These are phyloP conservation scores for Solanum corneliomulleri DNA, from an alignment of 257 asterid genomes.

Conservation along the genomic window DNA sequence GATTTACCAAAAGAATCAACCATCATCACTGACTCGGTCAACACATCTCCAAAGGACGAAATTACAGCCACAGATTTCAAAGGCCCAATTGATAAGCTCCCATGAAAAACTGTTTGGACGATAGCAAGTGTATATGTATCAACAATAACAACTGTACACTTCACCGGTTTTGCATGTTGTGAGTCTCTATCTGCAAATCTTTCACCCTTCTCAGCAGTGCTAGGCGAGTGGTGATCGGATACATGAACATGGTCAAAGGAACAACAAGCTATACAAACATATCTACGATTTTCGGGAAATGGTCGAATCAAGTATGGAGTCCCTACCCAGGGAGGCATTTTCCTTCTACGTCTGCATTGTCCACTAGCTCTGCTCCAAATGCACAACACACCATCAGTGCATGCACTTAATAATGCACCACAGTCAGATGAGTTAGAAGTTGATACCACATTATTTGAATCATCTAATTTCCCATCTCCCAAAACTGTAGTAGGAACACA, in stretches of 20 bases:
- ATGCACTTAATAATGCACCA: constrained; percentile 70
- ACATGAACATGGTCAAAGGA: constrained; percentile 16
- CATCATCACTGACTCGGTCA: constrained; percentile 56
- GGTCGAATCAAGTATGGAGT: constrained; percentile 55
- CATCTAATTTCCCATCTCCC: constrained; percentile 28
- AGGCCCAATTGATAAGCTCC: constrained; percentile 57
- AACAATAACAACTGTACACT: constrained; percentile 53
- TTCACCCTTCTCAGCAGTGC: constrained; percentile 15
- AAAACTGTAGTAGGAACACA: constrained; percentile 64
- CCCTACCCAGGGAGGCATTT: constrained; percentile 96
- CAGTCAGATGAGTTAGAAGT: constrained; percentile 24
- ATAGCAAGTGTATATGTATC: constrained; percentile 67
- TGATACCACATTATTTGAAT: constrained; percentile 19
- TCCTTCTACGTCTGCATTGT: constrained; percentile 81
- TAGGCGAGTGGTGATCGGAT: constrained; percentile 23
- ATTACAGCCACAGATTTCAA: constrained; percentile 63
- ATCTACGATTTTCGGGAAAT: constrained; percentile 61
- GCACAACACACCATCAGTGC: constrained; percentile 83
- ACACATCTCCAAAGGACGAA: constrained; percentile 34
- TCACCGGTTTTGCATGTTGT: constrained; percentile 26
- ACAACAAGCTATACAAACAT: constrained; percentile 66
- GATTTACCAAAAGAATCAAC: constrained; percentile 72
- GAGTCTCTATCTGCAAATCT: constrained; percentile 27
- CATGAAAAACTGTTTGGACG: constrained; percentile 84
- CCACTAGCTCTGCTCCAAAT: constrained; percentile 91